Base-by-base conservation (phyloP, 805 yeast species). In the Starmera pachycereana region DNA sequence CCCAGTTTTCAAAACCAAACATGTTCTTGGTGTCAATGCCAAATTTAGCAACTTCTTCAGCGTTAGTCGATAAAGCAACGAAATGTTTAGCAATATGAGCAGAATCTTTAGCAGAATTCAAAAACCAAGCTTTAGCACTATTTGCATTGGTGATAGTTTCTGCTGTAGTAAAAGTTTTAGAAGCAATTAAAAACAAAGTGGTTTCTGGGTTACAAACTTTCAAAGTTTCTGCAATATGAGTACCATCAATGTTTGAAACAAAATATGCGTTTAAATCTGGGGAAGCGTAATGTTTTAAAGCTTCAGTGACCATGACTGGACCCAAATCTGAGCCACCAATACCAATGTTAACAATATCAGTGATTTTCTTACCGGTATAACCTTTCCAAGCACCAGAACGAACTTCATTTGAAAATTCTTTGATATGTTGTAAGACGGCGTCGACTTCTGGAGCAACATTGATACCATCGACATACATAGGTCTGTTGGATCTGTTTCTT, bases 1-100 rank as follows among this genome's bases (percentile, higher is more conserved):
- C 99, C 98, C 98, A 92, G 69, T 71, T 81, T 65, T 89, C 96
- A 58, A 92, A 92, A 48, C 95, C 97, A 66, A 92, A 92, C 99
- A 92, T 92, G 74, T 92, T 92, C 63, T 78, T 82, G 61, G 96
- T 78, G 71, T 92, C 97, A 53, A 92, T 92, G 59, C 99, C 99
- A 57, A 92, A 92, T 69, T 86, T 84, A 56, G 81, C 73, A 48
- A 92, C 99, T 66, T 84, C 97, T 39, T 65, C 67, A 45, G 86
- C 94, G 64, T 92, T 92, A 48, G 98, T 92, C 46, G 96, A 86
- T 51, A 92, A 73, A 43, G 98, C 98, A 54, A 81, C 98, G 60
- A 92, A 92, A 73, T 92, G 98, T 74, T 90, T 89, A 44, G 97
- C 96, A 59, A 92, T 85, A 66, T 81, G 78, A 37, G 73, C 61